phyloP scores from a whole-genome alignment of 2,329 filamentous ascomycete genomes.

The Neopestalotiopsis sp. region DNA sequence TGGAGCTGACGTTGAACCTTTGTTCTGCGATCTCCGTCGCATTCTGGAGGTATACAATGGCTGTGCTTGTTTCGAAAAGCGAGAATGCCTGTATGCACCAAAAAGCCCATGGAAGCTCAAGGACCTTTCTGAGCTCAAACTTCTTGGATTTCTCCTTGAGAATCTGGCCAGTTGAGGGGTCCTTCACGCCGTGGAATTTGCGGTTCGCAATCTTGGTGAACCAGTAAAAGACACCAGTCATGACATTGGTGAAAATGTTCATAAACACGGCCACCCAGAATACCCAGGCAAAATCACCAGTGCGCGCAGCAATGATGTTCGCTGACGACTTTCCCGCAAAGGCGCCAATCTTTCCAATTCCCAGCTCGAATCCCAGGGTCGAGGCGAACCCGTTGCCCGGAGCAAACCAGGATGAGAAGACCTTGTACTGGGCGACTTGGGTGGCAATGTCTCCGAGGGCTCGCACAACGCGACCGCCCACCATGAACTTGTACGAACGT shows the following conservation, averaged over 20 bases:
- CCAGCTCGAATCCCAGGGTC: slow-evolving; percentile 65
- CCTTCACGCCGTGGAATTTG: slow-evolving; percentile 50
- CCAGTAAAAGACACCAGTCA: slow-evolving; percentile 58
- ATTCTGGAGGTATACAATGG: slow-evolving; percentile 60
- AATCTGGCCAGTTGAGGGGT: slow-evolving; percentile 63
- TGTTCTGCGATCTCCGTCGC: slow-evolving; percentile 66
- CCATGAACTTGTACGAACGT: slow-evolving; percentile 66
- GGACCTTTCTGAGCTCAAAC: slow-evolving; percentile 60
- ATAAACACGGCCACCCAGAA: slow-evolving; percentile 68
- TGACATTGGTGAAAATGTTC: slow-evolving; percentile 66
- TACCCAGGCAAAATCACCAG: slow-evolving; percentile 66
- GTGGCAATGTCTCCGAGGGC: slow-evolving; percentile 68
- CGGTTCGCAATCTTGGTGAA: slow-evolving; percentile 58
- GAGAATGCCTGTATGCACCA: slow-evolving; percentile 59
- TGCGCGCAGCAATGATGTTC: slow-evolving; percentile 62
- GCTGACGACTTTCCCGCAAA: slow-evolving; percentile 67
- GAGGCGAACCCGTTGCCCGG: slow-evolving; percentile 67
- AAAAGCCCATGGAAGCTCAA: slow-evolving; percentile 64
- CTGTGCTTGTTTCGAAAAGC: slow-evolving; percentile 63
- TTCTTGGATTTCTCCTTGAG: slow-evolving; percentile 64
- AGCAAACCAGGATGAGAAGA: slow-evolving; percentile 70
- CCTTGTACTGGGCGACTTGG: slow-evolving; percentile 68
- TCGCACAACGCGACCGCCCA: slow-evolving; percentile 59
- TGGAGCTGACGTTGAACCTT: slow-evolving; percentile 57
- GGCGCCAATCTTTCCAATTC: slow-evolving; percentile 64